These are phyloP conservation scores for Kuraishia piskuri DNA, from an alignment of 805 yeast species.

Conservation along the genomic window DNA sequence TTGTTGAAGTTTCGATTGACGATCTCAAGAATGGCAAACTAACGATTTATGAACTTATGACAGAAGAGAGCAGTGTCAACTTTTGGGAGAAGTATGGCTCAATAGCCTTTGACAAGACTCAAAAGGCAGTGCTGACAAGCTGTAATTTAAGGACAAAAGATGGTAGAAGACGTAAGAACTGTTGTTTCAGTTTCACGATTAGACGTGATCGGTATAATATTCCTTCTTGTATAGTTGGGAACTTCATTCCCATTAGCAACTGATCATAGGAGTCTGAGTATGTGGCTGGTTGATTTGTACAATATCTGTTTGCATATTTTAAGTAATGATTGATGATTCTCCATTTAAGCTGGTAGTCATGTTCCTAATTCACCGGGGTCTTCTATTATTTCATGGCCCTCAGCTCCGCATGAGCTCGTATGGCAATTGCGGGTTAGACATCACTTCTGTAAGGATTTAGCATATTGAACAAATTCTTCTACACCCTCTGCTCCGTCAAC, in stretches of 20 bases:
- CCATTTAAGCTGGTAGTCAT: too few relatives aligned
- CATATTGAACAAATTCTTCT: not conserved
- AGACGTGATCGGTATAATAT: slow-evolving; percentile 89
- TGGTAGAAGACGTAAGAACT: slow-evolving; percentile 70
- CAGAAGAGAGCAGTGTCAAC: slow-evolving; percentile 92
- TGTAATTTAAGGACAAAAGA: slow-evolving; percentile 81
- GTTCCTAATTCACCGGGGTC: too few relatives aligned
- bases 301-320: not conserved
- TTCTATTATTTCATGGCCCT: too few relatives aligned
- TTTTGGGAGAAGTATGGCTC: slow-evolving; percentile 98
- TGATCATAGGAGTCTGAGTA: not conserved
- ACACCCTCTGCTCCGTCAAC: slow-evolving; percentile 8
- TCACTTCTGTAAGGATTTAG: not conserved
- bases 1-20: slow-evolving; percentile 85
- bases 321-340: not conserved
- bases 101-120: slow-evolving; percentile 91
- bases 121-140: slow-evolving; percentile 88
- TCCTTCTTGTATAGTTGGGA: slow-evolving; percentile 94
- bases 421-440: not conserved
- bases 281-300: not conserved
- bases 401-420: not conserved
- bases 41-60: slow-evolving; percentile 90
- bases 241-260: slow-evolving; percentile 67
- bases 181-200: slow-evolving; percentile 92
- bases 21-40: slow-evolving; percentile 86